A percentile compares a stretch with the other conserved stretches of the same genome.
Evolutionary conservation across 495 filamentous ascomycete species (phyloP).

Genomic region (Penicillium angulare): DNA sequence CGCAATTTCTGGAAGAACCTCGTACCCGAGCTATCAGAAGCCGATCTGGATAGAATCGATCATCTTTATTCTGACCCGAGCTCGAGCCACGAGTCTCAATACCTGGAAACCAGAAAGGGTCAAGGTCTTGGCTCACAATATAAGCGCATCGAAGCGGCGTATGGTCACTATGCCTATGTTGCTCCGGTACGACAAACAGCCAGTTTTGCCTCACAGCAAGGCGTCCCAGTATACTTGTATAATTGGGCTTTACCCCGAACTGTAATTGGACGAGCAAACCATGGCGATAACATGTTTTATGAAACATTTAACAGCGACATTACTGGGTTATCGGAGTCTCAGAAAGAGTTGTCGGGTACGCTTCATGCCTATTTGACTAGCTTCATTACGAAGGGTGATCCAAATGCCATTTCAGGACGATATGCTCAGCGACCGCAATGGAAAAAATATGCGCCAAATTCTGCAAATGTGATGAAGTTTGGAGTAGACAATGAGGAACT

Average conservation of each 20-base stretch:
- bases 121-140: slow-evolving; percentile 52
- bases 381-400: slow-evolving; percentile 55
- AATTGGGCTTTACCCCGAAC: slow-evolving; percentile 54
- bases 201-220: slow-evolving; percentile 41
- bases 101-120: slow-evolving; percentile 35
- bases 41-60: slow-evolving; percentile 51
- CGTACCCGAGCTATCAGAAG: slow-evolving; percentile 47
- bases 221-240: slow-evolving; percentile 54
- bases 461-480: slow-evolving; percentile 47
- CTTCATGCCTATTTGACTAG: slow-evolving; percentile 57
- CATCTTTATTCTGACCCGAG: slow-evolving; percentile 57
- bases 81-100: slow-evolving; percentile 27
- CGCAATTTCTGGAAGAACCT: slow-evolving; percentile 53
- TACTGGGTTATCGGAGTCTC: slow-evolving; percentile 35
- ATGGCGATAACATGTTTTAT: slow-evolving; percentile 57
- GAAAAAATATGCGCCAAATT: slow-evolving; percentile 20
- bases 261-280: slow-evolving; percentile 51
- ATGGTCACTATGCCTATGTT: slow-evolving; percentile 66
- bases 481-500: slow-evolving; percentile 63
- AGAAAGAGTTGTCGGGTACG: slow-evolving; percentile 47
- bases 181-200: slow-evolving; percentile 64
- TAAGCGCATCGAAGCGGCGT: slow-evolving; percentile 59
- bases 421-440: slow-evolving; percentile 32
- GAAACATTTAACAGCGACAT: slow-evolving; percentile 52
- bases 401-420: slow-evolving; percentile 35